Percentiles rank a stretch among this genome's conserved stretches.
phyloP scores from a whole-genome alignment of 2,329 filamentous ascomycete species.

The Fusarium cyanostomum region DNA sequence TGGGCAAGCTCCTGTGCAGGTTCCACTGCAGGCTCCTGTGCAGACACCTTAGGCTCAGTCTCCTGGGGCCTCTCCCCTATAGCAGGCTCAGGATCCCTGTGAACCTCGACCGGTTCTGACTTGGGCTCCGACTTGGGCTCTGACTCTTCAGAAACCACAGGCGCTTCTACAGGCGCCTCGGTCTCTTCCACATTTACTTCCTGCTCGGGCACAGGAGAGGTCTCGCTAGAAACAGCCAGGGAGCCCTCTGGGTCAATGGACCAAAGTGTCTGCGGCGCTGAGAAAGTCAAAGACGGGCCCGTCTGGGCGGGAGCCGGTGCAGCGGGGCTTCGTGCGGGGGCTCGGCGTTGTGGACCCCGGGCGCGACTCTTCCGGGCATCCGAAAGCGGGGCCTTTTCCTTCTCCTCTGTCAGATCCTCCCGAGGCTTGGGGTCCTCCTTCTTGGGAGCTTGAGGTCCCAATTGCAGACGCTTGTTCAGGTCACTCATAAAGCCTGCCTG shows the following conservation, averaged over 20 bases:
- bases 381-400: slow-evolving; percentile 79
- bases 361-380: slow-evolving; percentile 93
- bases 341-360: slow-evolving; percentile 83
- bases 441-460: slow-evolving; percentile 84
- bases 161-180: not conserved
- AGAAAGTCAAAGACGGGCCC: slow-evolving; percentile 57
- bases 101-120: slow-evolving; percentile 22
- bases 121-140: slow-evolving; percentile 16
- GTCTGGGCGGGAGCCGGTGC: slow-evolving; percentile 47
- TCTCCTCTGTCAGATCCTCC: slow-evolving; percentile 64
- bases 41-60: slow-evolving; percentile 17
- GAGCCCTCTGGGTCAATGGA: slow-evolving; percentile 61
- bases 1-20: slow-evolving; percentile 12
- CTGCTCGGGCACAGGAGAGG: slow-evolving; percentile 19
- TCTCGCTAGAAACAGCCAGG: slow-evolving; percentile 43
- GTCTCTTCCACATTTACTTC: slow-evolving; percentile 12
- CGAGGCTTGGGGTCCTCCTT: slow-evolving; percentile 72
- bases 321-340: slow-evolving; percentile 63
- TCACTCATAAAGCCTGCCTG: slow-evolving; percentile 94
- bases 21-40: slow-evolving; percentile 27
- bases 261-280: slow-evolving; percentile 59
- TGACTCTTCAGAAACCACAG: slow-evolving; percentile 5
- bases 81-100: slow-evolving; percentile 21
- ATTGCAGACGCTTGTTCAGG: slow-evolving; percentile 85
- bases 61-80: slow-evolving; percentile 22